These are phyloP conservation scores for Scedosporium aurantiacum DNA, from an alignment of 2,329 filamentous ascomycete genomes.

Conservation along the genomic window DNA sequence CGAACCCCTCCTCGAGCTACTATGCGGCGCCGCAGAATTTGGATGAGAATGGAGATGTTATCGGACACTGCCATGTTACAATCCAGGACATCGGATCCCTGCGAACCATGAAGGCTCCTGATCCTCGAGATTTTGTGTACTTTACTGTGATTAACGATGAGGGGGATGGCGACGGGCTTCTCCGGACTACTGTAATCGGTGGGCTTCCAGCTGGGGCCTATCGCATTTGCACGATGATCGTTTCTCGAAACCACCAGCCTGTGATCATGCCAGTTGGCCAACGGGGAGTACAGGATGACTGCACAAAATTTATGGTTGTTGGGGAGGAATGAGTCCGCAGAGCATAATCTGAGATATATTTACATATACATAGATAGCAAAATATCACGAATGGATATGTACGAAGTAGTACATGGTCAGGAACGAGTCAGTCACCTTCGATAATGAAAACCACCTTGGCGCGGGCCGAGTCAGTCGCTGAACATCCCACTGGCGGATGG, in stretches of 20 bases:
- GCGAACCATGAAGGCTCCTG: conserved; percentile 25
- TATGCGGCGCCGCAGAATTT: conserved; percentile 44
- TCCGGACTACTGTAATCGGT: conserved; percentile 29
- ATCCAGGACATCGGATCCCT: conserved; percentile 34
- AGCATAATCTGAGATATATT: neutral
- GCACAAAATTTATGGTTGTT: conserved; percentile 33
- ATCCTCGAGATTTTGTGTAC: conserved; percentile 32
- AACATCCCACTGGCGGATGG: no score
- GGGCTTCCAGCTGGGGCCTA: conserved; percentile 37
- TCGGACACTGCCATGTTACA: conserved; percentile 40
- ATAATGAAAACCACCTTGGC: no score
- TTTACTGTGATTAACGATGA: conserved; percentile 47
- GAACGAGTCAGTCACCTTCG: no score
- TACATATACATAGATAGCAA: no score
- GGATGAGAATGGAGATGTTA: conserved; percentile 22
- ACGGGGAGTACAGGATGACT: conserved; percentile 42
- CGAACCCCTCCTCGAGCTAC: conserved; percentile 41
- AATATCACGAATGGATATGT: no score
- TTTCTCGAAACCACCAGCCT: conserved; percentile 41
- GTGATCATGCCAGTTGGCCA: conserved; percentile 47
- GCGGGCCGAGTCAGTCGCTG: no score
- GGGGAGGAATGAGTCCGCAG: neutral
- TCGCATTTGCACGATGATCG: conserved; percentile 40
- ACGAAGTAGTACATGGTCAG: no score
- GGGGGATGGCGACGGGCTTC: conserved; percentile 32